A percentile compares a stretch with the other conserved stretches of the same genome.
These are phyloP conservation scores for Aureobasidium sp. DNA, from an alignment of 2,329 filamentous ascomycete genomes.

Conservation along the genomic window DNA sequence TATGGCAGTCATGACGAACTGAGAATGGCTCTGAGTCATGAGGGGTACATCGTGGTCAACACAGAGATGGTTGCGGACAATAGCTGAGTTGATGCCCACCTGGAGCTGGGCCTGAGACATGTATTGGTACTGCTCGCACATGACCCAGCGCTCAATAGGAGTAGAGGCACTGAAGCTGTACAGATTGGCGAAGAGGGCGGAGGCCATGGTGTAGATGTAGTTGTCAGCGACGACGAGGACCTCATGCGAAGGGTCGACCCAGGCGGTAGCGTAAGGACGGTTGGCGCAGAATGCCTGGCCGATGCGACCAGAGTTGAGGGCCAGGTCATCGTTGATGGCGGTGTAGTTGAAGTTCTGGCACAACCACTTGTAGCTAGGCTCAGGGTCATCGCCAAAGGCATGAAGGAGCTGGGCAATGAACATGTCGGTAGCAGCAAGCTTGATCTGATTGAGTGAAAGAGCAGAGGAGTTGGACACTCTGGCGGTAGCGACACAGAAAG, in stretches of 20 bases:
- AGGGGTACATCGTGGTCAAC: neutral
- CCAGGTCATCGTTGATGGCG: neutral
- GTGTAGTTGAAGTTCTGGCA: neutral
- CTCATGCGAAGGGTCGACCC: neutral
- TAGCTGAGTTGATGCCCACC: neutral
- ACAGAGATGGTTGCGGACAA: neutral
- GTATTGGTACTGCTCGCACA: conserved; percentile 7
- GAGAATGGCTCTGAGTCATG: neutral
- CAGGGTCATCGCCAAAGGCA: conserved; percentile 16
- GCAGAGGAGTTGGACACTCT: conserved; percentile 16
- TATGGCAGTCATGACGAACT: neutral
- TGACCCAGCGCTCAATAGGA: neutral
- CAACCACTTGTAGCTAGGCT: neutral
- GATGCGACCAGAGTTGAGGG: neutral
- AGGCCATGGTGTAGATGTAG: neutral
- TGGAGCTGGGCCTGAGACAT: neutral
- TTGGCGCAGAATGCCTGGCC: neutral
- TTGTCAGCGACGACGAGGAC: neutral
- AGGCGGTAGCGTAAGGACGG: neutral
- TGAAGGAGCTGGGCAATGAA: conserved; percentile 21
- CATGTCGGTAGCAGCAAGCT: conserved; percentile 19
- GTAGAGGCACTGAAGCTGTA: neutral
- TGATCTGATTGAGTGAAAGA: conserved; percentile 16
- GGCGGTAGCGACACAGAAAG: conserved; percentile 19
- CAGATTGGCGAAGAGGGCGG: neutral